Conservation (phyloP, 2,329 filamentous ascomycete species). For the Xylaria sp. region DNA sequence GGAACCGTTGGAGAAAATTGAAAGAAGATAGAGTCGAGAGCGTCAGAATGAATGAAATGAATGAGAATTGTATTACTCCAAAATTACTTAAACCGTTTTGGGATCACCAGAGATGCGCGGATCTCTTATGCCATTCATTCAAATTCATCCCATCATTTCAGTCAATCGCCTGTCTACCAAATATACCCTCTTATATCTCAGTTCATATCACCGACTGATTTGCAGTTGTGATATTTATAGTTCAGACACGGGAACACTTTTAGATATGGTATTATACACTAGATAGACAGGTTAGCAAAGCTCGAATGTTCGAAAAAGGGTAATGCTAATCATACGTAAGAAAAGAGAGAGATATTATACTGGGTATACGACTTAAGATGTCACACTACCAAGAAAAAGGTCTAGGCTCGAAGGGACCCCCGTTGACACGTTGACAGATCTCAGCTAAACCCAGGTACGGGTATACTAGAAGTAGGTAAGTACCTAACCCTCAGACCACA, state of each 20-base stretch:
- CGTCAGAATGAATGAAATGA: not conserved
- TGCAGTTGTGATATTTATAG: no score
- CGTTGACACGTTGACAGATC: slow-evolving; percentile 30
- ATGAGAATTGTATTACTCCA: slow-evolving; percentile 16
- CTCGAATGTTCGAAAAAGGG: not conserved
- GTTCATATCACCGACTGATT: no score
- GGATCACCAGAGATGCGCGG: slow-evolving; percentile 31
- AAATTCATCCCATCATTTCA: not conserved
- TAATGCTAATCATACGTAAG: not conserved
- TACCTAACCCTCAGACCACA: not conserved
- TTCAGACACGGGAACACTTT: no score
- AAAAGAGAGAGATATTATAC: not conserved
- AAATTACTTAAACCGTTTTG: slow-evolving; percentile 16
- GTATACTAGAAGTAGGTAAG: not conserved
- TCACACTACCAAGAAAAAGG: slow-evolving; percentile 29
- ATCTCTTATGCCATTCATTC: slow-evolving; percentile 19
- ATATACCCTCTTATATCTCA: not conserved
- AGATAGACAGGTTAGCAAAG: not conserved
- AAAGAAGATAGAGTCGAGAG: not conserved
- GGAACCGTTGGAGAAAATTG: slow-evolving; percentile 29
- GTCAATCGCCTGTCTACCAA: not conserved
- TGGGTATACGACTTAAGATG: slow-evolving; percentile 7
- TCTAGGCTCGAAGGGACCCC: slow-evolving; percentile 30
- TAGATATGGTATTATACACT: no score
- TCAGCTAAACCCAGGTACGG: slow-evolving; percentile 27